A percentile compares a stretch with the other conserved stretches of the same genome.
Conservation (phyloP, 805 yeast genomes). For the Ogataea naganishii region DNA sequence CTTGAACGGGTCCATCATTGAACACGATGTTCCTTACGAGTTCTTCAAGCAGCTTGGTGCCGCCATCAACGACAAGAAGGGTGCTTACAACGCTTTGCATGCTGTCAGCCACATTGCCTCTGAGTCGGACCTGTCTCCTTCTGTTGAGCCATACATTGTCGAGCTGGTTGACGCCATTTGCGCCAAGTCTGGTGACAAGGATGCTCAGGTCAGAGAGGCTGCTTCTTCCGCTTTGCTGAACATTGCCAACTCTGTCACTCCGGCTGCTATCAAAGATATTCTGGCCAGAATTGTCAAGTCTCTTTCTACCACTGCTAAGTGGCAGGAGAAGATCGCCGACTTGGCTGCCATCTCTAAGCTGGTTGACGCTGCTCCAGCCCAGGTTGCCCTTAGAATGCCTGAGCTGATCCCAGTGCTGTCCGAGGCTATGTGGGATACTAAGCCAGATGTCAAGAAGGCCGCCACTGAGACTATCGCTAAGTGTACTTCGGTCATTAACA, state of each 20-base stretch:
- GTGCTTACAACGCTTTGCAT: constrained; percentile 70
- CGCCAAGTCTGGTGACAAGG: constrained; percentile 86
- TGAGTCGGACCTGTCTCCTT: constrained; percentile 69
- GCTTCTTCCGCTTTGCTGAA: constrained; percentile 75
- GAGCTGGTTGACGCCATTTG: constrained; percentile 63
- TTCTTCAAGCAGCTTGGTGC: constrained; percentile 73
- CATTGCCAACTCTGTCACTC: constrained; percentile 77
- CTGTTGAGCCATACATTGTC: constrained; percentile 94
- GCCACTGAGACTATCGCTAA: constrained; percentile 94
- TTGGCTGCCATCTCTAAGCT: constrained; percentile 77
- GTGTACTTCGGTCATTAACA: constrained; percentile 95
- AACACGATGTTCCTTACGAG: constrained; percentile 92
- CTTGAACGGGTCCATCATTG: constrained; percentile 94
- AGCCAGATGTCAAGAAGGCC: constrained; percentile 93
- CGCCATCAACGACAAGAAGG: constrained; percentile 77
- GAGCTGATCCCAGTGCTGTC: constrained; percentile 97
- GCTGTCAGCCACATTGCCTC: constrained; percentile 84
- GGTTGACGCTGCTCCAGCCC: constrained; percentile 92
- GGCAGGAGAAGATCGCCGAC: constrained; percentile 96
- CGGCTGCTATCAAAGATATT: constrained; percentile 84
- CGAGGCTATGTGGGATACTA: constrained; percentile 99
- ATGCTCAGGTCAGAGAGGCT: constrained; percentile 58
- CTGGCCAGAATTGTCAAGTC: constrained; percentile 71
- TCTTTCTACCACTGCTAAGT: constrained; percentile 72
- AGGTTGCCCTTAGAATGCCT: constrained; percentile 98